phyloP scores from a whole-genome alignment of 164 flowering plant genomes.

The Pachysandra terminalis region DNA sequence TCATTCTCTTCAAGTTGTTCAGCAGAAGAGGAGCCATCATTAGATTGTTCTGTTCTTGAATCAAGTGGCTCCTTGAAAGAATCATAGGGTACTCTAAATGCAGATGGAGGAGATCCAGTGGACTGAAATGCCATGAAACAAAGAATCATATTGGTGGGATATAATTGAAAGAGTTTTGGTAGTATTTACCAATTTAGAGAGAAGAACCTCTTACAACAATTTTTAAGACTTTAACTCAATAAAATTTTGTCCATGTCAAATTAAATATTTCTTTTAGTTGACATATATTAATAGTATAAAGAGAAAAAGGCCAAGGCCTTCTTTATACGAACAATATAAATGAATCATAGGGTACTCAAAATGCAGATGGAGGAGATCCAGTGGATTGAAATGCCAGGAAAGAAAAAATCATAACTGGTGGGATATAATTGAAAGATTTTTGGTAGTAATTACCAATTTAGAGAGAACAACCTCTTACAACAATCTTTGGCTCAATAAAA shows the following conservation, averaged over 20 bases:
- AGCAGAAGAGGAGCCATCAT: constrained; percentile 24
- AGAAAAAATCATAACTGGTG: not conserved
- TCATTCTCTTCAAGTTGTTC: constrained; percentile 26
- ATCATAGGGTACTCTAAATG: constrained; percentile 81
- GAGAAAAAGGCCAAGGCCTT: too few relatives aligned
- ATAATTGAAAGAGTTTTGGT: not conserved
- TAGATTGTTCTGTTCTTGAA: constrained; percentile 26
- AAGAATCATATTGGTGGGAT: not conserved
- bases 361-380: constrained; percentile 93
- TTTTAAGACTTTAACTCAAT: too few relatives aligned
- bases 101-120: constrained; percentile 90
- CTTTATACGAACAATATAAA: too few relatives aligned
- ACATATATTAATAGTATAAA: too few relatives aligned
- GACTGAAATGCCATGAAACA: constrained; percentile 52
- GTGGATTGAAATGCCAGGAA: constrained; percentile 58
- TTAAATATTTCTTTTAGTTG: too few relatives aligned
- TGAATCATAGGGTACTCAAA: constrained; percentile 81
- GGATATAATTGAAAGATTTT: not conserved
- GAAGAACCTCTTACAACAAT: too few relatives aligned
- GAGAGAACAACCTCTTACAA: too few relatives aligned
- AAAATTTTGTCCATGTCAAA: not conserved
- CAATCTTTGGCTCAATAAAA: too few relatives aligned
- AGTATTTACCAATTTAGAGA: not conserved
- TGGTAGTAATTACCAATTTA: not conserved
- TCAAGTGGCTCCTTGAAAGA: constrained; percentile 51